phyloP scores from a whole-genome alignment of 371 early-diverging fungal species.

The Actinomortierella ambigua region DNA sequence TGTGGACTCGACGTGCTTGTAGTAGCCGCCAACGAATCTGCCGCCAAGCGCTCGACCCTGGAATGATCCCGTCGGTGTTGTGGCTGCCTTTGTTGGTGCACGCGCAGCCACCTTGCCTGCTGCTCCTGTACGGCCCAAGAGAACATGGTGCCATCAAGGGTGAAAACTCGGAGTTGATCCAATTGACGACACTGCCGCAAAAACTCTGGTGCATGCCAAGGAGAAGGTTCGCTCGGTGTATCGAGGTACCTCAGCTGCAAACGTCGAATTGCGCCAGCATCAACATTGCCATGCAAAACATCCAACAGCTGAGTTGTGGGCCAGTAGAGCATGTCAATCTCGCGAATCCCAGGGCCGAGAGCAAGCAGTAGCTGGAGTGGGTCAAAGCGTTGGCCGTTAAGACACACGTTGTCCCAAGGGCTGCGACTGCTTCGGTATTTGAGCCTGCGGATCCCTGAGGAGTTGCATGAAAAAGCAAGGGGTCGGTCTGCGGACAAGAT shows the following conservation, averaged over 20 bases:
- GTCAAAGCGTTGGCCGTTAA: constrained; percentile 10
- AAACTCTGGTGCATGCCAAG: constrained; percentile 17
- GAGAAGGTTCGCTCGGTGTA: too few relatives aligned
- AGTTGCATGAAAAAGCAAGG: too few relatives aligned
- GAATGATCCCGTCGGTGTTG: too few relatives aligned
- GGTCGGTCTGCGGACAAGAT: too few relatives aligned
- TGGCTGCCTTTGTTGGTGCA: too few relatives aligned
- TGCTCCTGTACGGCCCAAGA: constrained; percentile 29
- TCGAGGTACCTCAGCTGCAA: too few relatives aligned
- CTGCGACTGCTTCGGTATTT: constrained; percentile 15
- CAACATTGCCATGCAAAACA: constrained; percentile 9
- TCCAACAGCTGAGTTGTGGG: constrained; percentile 3
- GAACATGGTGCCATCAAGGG: constrained; percentile 23
- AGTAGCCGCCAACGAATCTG: too few relatives aligned
- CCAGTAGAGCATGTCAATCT: constrained; percentile 26
- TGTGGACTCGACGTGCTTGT: background rate
- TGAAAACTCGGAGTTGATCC: constrained; percentile 13
- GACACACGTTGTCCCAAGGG: constrained; percentile 13
- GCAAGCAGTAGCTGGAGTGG: constrained; percentile 20
- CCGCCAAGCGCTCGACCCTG: too few relatives aligned
- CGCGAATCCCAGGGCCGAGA: constrained; percentile 24
- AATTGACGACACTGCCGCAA: constrained; percentile 25
- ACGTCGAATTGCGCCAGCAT: constrained; percentile 7
- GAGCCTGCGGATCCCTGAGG: constrained; percentile 16
- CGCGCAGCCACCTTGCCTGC: too few relatives aligned